Conservation (phyloP, 306 rosid species). For the Rosa rugosa region DNA sequence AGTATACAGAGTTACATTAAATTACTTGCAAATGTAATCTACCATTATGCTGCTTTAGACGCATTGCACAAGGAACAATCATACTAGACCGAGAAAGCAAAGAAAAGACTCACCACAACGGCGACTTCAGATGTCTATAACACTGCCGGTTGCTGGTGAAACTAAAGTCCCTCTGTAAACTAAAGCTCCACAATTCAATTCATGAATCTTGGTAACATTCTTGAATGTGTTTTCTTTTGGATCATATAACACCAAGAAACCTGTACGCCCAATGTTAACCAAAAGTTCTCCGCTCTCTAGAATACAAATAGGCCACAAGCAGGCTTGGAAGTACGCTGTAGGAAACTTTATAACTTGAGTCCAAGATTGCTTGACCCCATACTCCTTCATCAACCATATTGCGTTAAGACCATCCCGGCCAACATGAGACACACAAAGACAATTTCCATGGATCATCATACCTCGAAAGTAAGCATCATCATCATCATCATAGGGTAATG, state of each 20-base stretch:
- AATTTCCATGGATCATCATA: neutral
- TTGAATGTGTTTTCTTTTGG: neutral
- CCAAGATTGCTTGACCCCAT: neutral
- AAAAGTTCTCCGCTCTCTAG: neutral
- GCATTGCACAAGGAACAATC: neutral
- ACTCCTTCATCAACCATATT: neutral
- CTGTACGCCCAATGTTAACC: neutral
- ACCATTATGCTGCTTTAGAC: neutral
- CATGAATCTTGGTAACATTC: neutral
- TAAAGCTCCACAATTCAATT: neutral
- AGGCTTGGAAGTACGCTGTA: accelerated
- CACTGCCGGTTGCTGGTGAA: neutral
- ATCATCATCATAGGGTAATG: neutral
- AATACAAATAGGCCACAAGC: neutral
- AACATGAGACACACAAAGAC: neutral
- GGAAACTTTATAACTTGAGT: neutral
- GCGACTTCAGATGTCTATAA: neutral
- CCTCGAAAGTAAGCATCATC: neutral
- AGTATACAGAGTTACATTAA: neutral
- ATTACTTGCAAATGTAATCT: neutral
- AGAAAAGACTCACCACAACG: neutral
- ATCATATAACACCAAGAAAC: neutral
- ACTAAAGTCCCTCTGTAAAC: neutral
- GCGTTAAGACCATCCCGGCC: neutral
- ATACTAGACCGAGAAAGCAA: neutral